phyloP scores from a whole-genome alignment of 2,329 filamentous ascomycete species.

The Tolypocladium pustulatum region DNA sequence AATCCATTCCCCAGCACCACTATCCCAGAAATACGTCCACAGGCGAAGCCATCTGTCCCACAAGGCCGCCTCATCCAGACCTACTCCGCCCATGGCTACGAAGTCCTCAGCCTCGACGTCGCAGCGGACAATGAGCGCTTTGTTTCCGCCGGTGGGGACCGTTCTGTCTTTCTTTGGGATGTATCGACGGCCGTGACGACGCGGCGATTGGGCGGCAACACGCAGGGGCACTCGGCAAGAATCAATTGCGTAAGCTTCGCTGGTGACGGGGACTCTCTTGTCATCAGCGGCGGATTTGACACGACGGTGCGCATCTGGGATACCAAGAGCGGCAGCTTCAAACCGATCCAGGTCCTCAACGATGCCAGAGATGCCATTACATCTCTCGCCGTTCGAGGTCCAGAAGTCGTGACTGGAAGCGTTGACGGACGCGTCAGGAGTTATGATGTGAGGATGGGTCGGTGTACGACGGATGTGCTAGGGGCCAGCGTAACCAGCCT shows the following conservation, averaged over 20 bases:
- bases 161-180: constrained; percentile 89
- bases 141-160: constrained; percentile 80
- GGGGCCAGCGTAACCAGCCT: constrained; percentile 67
- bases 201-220: constrained; percentile 56
- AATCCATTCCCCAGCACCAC: constrained; percentile 53
- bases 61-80: constrained; percentile 66
- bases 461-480: constrained; percentile 59
- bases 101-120: constrained; percentile 73
- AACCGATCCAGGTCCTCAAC: constrained; percentile 60
- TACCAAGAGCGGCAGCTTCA: constrained; percentile 38
- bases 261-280: constrained; percentile 61
- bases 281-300: constrained; percentile 67
- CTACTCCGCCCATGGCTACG: constrained; percentile 85
- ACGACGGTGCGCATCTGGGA: constrained; percentile 72
- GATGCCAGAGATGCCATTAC: constrained; percentile 65
- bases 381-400: constrained; percentile 33
- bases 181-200: constrained; percentile 70
- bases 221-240: constrained; percentile 55
- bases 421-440: constrained; percentile 74
- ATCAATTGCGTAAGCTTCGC: constrained; percentile 74
- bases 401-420: constrained; percentile 61
- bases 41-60: constrained; percentile 21
- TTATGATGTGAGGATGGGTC: constrained; percentile 76
- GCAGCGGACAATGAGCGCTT: constrained; percentile 72
- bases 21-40: constrained; percentile 16